phyloP scores from a whole-genome alignment of 2,329 filamentous ascomycete species.

The Fusarium globosum region DNA sequence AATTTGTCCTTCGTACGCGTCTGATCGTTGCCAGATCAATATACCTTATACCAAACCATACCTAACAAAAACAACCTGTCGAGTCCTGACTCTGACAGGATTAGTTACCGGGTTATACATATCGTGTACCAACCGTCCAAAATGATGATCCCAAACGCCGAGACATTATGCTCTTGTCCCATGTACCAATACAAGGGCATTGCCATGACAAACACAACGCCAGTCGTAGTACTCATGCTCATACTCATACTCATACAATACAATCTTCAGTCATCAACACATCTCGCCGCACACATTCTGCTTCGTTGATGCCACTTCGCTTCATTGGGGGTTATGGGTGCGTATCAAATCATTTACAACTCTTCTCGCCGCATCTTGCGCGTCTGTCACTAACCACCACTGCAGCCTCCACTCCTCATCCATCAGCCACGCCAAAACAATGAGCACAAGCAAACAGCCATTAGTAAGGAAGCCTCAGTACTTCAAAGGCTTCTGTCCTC shows the following conservation, averaged over 20 bases:
- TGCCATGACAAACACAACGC: slow-evolving; percentile 19
- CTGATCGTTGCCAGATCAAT: neutral
- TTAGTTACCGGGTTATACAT: slow-evolving; percentile 6
- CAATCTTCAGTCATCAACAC: slow-evolving; percentile 34
- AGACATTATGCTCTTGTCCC: slow-evolving; percentile 5
- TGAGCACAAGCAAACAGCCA: slow-evolving; percentile 34
- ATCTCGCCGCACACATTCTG: slow-evolving; percentile 29
- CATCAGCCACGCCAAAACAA: slow-evolving; percentile 40
- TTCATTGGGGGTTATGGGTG: slow-evolving; percentile 42
- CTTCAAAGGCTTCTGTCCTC: slow-evolving; percentile 22
- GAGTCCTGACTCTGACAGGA: neutral
- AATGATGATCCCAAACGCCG: slow-evolving; percentile 12
- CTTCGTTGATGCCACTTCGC: slow-evolving; percentile 40
- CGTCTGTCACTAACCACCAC: slow-evolving; percentile 42
- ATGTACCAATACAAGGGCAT: slow-evolving; percentile 11
- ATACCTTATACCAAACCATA: neutral
- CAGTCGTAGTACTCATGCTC: slow-evolving; percentile 12
- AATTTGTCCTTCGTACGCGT: neutral
- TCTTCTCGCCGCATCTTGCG: slow-evolving; percentile 46
- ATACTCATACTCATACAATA: slow-evolving; percentile 25
- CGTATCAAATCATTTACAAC: slow-evolving; percentile 49
- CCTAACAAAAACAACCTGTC: neutral
- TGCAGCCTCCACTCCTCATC: slow-evolving; percentile 43
- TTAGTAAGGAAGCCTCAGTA: slow-evolving; percentile 26
- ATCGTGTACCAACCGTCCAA: neutral